Conservation (phyloP, 148 eudicot genomes). For the Rhododendron simsii region DNA sequence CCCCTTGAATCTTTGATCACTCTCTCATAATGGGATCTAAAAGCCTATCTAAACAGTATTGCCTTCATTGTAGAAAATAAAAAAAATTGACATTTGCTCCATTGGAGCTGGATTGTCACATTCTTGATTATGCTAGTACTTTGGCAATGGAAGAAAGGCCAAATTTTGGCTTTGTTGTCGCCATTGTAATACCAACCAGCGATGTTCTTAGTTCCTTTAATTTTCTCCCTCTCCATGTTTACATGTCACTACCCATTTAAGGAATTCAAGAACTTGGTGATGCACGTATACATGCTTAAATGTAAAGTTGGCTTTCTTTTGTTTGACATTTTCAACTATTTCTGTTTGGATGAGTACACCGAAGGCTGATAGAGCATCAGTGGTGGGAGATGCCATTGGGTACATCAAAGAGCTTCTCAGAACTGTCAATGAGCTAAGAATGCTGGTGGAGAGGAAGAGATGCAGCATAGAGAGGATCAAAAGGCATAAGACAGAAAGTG, state of each 20-base stretch:
- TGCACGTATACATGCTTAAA: not conserved
- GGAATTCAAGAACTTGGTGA: not conserved
- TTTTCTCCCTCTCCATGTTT: not conserved
- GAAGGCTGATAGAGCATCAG: slow-evolving; percentile 74
- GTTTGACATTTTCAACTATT: not conserved
- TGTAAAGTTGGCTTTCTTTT: not conserved
- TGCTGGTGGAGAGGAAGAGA: slow-evolving; percentile 66
- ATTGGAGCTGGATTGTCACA: not conserved
- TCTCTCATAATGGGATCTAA: not conserved
- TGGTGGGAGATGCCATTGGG: slow-evolving; percentile 66
- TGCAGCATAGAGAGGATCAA: slow-evolving; percentile 50
- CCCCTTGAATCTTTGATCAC: not conserved
- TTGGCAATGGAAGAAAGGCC: not conserved
- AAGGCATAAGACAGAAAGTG: slow-evolving; percentile 46
- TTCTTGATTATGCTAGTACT: not conserved
- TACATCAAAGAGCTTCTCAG: slow-evolving; percentile 71
- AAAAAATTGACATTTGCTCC: not conserved
- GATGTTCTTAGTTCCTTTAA: not conserved
- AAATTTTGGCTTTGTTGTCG: not conserved
- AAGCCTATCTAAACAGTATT: not conserved
- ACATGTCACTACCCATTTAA: not conserved
- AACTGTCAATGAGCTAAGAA: slow-evolving; percentile 59
- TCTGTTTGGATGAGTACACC: not conserved
- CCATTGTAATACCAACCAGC: not conserved
- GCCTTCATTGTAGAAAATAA: not conserved